Evolutionary conservation across 257 asterid species (phyloP), one percentile per base, ranked within the genome.

Genomic region (Agastache rugosa): DNA sequence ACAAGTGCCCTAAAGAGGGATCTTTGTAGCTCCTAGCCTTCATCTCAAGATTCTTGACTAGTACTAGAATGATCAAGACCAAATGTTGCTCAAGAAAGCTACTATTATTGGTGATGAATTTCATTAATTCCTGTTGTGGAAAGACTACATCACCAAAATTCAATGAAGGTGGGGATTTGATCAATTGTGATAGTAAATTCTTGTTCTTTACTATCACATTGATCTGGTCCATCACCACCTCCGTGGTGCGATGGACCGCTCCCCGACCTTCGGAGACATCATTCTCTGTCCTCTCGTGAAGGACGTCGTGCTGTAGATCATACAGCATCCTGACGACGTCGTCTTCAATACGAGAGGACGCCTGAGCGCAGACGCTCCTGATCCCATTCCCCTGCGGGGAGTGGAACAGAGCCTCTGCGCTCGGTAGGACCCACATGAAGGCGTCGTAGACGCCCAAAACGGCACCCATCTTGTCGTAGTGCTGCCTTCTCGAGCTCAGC

Each of bases 261-360:
- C 90, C 88, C 14, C 76, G 23, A 0, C 67, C 78, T 11, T 79
- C 82, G 0, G 15, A 16, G 51, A 29, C 45, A 10, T 16, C 23
- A 0, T 5, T 11, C 1, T 5, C 61, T 31, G n/a, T 54, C 3
- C 3, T 15, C 16, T 77, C 90, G 19, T 37, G 19, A n/a, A 73
- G 63, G 20, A 83, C 69, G 1, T 34, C 42, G 1, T 48, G 37
- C 45, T 75, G 72, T 4, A 86, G 72, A 45, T 79, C 88, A 22
- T 35, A 8, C 71, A 83, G 6, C 86, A 83, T 81, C 16, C 83
- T 75, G 15, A 8, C 42, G 0, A 73, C 83, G 9, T 83, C 88
- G 0, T 20, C 23, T 63, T 81, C 83, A n/a, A 81, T 80, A 7
- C 3, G 64, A 1, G 64, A 25, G 0, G 9, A 25, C 1, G 68